Conservation (phyloP, 805 yeast genomes). For the Kodamaea kakaduensis region DNA sequence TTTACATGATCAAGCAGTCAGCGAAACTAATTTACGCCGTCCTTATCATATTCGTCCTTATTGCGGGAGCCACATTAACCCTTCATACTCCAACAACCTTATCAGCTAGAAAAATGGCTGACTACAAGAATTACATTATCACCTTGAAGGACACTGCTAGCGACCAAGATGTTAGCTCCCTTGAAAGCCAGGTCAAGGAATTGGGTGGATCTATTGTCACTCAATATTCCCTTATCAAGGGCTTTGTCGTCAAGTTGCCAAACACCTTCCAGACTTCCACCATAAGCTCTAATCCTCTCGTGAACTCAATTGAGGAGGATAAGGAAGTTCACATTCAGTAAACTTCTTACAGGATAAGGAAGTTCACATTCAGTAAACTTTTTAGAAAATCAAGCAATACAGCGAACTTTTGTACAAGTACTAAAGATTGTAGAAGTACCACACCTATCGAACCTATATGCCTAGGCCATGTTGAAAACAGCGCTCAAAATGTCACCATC, state of each 20-base stretch:
- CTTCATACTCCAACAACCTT: slow-evolving; percentile 2
- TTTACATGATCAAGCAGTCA: slow-evolving; percentile 4
- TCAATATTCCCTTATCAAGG: slow-evolving; percentile 64
- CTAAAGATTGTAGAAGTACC: too few species aligned
- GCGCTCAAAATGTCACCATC: too few species aligned
- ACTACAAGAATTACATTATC: slow-evolving; percentile 35
- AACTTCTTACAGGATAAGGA: too few species aligned
- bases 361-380: too few species aligned
- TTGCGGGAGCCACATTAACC: slow-evolving; percentile 6
- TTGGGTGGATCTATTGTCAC: slow-evolving; percentile 60
- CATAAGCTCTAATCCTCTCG: slow-evolving; percentile 47
- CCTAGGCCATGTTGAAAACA: too few species aligned
- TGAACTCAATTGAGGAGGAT: slow-evolving; percentile 64
- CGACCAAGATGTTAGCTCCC: slow-evolving; percentile 33
- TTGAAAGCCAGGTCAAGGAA: slow-evolving; percentile 47
- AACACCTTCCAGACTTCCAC: slow-evolving; percentile 41
- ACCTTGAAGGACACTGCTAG: slow-evolving; percentile 45
- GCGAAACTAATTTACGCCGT: slow-evolving; percentile 6
- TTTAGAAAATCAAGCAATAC: too few species aligned
- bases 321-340: slow-evolving; percentile 54
- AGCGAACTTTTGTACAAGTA: too few species aligned
- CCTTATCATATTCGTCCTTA: slow-evolving; percentile 9
- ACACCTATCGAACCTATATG: too few species aligned
- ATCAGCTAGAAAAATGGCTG: slow-evolving; percentile 20
- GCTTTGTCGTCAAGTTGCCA: slow-evolving; percentile 60